These are phyloP conservation scores for Tolypocladium inflatum DNA, from an alignment of 2,329 filamentous ascomycete species.

Conservation along the genomic window DNA sequence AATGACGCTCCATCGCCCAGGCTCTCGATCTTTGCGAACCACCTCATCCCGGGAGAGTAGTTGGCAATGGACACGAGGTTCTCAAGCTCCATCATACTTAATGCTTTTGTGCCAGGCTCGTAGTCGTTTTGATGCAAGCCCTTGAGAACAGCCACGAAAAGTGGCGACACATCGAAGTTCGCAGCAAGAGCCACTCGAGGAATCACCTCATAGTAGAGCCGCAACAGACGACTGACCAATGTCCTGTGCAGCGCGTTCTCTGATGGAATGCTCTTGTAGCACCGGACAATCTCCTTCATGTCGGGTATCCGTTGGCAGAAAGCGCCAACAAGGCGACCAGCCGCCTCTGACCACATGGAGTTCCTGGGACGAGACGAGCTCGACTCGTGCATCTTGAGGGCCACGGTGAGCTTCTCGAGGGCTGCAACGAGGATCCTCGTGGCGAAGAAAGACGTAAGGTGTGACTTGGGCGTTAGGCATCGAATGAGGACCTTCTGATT, in stretches of 20 bases:
- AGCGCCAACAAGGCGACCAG: constrained; percentile 57
- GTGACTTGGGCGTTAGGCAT: constrained; percentile 68
- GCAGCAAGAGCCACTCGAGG: constrained; percentile 73
- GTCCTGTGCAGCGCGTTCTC: constrained; percentile 69
- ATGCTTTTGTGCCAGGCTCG: constrained; percentile 37
- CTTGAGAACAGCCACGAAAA: constrained; percentile 60
- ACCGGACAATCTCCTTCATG: constrained; percentile 69
- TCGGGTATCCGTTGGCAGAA: constrained; percentile 72
- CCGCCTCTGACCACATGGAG: constrained; percentile 59
- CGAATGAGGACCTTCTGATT: constrained; percentile 70
- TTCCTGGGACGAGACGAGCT: constrained; percentile 25
- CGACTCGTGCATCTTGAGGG: constrained; percentile 50
- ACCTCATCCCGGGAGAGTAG: constrained; percentile 75
- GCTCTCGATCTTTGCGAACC: constrained; percentile 69
- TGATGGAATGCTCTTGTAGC: constrained; percentile 60
- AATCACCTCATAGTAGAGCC: constrained; percentile 75
- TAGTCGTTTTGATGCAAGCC: constrained; percentile 46
- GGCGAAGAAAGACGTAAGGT: constrained; percentile 76
- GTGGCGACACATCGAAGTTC: constrained; percentile 78
- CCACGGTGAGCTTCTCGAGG: constrained; percentile 64
- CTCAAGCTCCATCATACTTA: constrained; percentile 66
- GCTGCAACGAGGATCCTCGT: constrained; percentile 69
- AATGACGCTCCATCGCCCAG: constrained; percentile 31
- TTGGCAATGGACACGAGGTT: constrained; percentile 74
- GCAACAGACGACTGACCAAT: constrained; percentile 66